A percentile compares a stretch with the other conserved stretches of the same genome.
Evolutionary conservation across 2,329 filamentous ascomycete species (phyloP).

Genomic region (Nigrograna mackinnonii): DNA sequence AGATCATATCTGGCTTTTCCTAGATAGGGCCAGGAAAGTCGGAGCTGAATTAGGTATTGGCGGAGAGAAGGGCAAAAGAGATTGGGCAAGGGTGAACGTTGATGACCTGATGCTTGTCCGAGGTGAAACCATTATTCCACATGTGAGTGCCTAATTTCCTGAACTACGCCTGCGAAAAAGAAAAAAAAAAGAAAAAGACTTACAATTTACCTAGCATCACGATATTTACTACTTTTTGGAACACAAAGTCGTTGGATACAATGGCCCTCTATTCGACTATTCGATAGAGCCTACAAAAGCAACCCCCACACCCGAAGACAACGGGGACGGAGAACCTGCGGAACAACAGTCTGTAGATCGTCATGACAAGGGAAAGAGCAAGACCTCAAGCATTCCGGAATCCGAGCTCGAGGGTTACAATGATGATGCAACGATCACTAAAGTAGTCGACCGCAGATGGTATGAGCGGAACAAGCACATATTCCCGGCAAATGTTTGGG

Average conservation of each 20-base stretch:
- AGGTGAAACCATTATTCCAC: constrained; percentile 88
- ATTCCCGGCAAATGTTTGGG: constrained; percentile 94
- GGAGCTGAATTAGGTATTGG: constrained; percentile 81
- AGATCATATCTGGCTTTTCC: constrained; percentile 88
- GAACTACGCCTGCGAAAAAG: background rate
- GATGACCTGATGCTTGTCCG: constrained; percentile 94
- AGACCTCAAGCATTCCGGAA: constrained; percentile 47
- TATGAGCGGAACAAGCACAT: constrained; percentile 99
- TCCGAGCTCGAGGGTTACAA: constrained; percentile 68
- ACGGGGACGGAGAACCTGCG: background rate
- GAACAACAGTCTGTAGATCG: constrained; percentile 47
- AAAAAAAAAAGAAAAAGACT: constrained; percentile 8
- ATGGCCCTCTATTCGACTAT: constrained; percentile 79
- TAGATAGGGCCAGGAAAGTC: constrained; percentile 89
- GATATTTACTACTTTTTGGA: constrained; percentile 97
- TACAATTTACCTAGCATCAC: constrained; percentile 70
- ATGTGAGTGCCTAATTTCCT: constrained; percentile 59
- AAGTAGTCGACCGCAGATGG: constrained; percentile 95
- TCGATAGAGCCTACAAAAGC: constrained; percentile 53
- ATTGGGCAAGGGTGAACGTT: constrained; percentile 92
- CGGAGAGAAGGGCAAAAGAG: constrained; percentile 67
- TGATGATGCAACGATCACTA: constrained; percentile 81
- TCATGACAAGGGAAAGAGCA: constrained; percentile 38
- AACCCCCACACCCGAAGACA: constrained; percentile 31
- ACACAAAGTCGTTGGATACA: constrained; percentile 78